A percentile compares a stretch with the other conserved stretches of the same genome.
These are phyloP conservation scores for Geotrichum armillariae DNA, from an alignment of 1,139 yeast species.

Conservation along the genomic window DNA sequence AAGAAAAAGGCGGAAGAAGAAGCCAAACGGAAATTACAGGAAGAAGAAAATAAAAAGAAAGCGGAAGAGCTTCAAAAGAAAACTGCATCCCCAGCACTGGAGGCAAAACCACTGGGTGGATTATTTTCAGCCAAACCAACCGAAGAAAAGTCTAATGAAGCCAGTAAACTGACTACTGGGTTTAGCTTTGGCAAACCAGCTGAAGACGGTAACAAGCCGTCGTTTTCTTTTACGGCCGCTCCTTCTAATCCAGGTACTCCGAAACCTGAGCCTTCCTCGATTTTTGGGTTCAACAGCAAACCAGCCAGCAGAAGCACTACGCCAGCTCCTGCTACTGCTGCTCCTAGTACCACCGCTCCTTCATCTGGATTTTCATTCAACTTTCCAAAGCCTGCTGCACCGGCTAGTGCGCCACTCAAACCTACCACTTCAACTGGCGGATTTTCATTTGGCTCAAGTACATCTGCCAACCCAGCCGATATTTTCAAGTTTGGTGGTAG, in stretches of 20 bases:
- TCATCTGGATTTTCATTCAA: slow-evolving; percentile 8
- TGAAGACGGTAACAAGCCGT: slow-evolving; percentile 7
- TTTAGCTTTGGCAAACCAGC: slow-evolving; percentile 6
- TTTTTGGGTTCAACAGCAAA: slow-evolving; percentile 12
- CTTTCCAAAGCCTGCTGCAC: slow-evolving; percentile 6
- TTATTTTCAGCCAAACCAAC: slow-evolving; percentile 3
- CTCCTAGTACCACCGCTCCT: neutral
- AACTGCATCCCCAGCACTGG: slow-evolving; percentile 5
- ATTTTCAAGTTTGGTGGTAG: slow-evolving; percentile 13
- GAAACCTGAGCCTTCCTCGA: slow-evolving; percentile 7
- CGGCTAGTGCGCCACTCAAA: neutral
- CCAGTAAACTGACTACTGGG: neutral
- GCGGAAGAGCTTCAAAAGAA: slow-evolving; percentile 11
- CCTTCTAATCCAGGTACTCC: slow-evolving; percentile 7
- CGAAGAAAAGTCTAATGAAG: neutral
- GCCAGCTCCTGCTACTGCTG: slow-evolving; percentile 8
- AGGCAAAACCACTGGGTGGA: slow-evolving; percentile 1
- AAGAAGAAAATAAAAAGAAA: slow-evolving; percentile 6
- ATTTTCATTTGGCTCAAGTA: slow-evolving; percentile 13
- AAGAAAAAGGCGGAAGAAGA: slow-evolving; percentile 15
- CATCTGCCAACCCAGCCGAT: slow-evolving; percentile 8
- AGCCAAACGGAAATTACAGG: neutral
- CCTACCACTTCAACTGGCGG: slow-evolving; percentile 3
- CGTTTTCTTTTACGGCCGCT: slow-evolving; percentile 7
- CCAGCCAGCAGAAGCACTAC: slow-evolving; percentile 15